Base-by-base conservation (phyloP, 345 rosid genomes). In the Boechera retrofracta region DNA sequence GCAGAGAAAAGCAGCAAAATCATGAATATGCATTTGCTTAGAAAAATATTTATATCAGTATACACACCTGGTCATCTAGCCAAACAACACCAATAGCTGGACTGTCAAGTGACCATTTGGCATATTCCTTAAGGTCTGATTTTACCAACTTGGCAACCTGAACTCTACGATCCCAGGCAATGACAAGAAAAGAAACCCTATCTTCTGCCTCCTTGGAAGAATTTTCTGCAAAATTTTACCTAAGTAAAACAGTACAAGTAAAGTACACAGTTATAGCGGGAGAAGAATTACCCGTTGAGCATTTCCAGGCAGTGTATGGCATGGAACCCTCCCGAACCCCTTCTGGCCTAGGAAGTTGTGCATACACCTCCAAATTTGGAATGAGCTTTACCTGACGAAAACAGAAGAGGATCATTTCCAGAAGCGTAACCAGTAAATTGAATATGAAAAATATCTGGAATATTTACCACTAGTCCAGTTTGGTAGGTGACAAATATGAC, bases 151-250 rank as follows among this genome's bases (percentile, higher is more conserved):
- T 95, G 55, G 97, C 96, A 77, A 95, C 90, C 85, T 95, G 97
- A 81, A 95, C 91, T 83, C 87, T 89, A 75, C 93, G 87, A 86
- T 95, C 99, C 99, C 99, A 95, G 61, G 98, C 98, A 82, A 95
- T 72, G 64, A 97, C 98, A 74, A 95, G 97, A 77, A 88, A 79
- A 59, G 98, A 89, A 72, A 89, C 86, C 84, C 92, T 86, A 67
- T 87, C 96, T 32, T 83, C 81, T 31, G 82, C 83, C 83, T 84
- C 90, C 49, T 68, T 77, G 10, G 85, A 67, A 79, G 79, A 68
- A 73, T 76, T 89, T 82, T 87, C 99, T 91, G 89, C 81, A 83
- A 82, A 44, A 77, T 16, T 16, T 78, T 65, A 66, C 67, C 76
- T 16, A 35, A 31, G 51, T 52, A 65, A 72, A 71, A 31, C 38